Base-by-base conservation (phyloP, 257 asterid species). In the Scutellaria barbata region DNA sequence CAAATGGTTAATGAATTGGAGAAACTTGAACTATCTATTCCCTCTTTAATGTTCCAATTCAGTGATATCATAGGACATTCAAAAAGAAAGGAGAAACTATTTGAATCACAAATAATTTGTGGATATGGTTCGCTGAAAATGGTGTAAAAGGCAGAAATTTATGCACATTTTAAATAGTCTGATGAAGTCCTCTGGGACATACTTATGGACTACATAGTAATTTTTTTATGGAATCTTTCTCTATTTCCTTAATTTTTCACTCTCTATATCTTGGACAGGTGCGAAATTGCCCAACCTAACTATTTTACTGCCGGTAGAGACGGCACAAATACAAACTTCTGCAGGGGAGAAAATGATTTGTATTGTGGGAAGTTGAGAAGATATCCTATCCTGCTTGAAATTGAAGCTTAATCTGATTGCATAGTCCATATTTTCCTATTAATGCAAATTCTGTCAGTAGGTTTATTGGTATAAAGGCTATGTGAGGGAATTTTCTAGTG, bases 231-330 rank as follows among this genome's bases (percentile, higher is more conserved):
- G 1, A 71, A 25, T 25, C 68, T 41, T 22, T 59, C 30, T 53
- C 50, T 74, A 25, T 33, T 69, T 62, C 71, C 69, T 33, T 56
- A 16, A 3, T n/a, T 63, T 62, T 12, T 63, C 66, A 41, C 71
- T 57, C 53, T 62, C 53, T 61, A 69, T n/a, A 80, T 62, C 65
- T 59, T 70, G 61, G 55, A 74, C 88, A 94, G 99, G 99, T 77
- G 95, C 83, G 60, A 91, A 73, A 88, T 62, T 87, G 82, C 98
- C 99, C 10, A 91, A 91, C 77, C 65, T 94, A 81, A 74, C 69
- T 56, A 83, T 94, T 80, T 63, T 89, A 73, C 81, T 94, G 69
- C 96, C 96, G 14, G 35, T 81, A 57, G 95, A 86, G 83, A 73
- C 80, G 80, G 69, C 86, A 42, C 90, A 79, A 73, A 75, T 88